Evolutionary conservation across 345 rosid species (phyloP), one percentile per base, ranked within the genome.

Genomic region (Hirschfeldia incana): DNA sequence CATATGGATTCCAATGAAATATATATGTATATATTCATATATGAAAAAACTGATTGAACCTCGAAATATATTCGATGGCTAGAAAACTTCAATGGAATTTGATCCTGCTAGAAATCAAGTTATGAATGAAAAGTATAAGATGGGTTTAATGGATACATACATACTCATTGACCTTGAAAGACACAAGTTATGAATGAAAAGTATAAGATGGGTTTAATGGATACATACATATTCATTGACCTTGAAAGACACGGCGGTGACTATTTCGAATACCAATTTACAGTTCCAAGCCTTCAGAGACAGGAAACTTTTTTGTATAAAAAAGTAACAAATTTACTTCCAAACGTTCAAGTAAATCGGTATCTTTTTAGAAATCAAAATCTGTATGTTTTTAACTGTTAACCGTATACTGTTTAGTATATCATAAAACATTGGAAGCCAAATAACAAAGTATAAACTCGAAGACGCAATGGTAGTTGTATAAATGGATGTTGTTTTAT

Each of bases 201-300:
- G 80, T 63, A 44, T 77, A 33, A 53, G 71, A 17, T 69, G 64
- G 39, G 34, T 29, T 61, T 11, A 71, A 67, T 71, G 76, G 81
- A 44, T 49, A 5, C 55, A 77, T 70, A 34, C 17, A 70, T 66
- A 64, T 71, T 60, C 28, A 16, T n/a, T n/a, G n/a, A n/a, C n/a
- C n/a, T n/a, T n/a, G 66, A 65, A 78, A 28, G 60, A 71, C 69
- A 71, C 49, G 60, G 76, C 59, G 34, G 28, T 37, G 81, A 78
- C 72, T 36, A 37, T 0, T 78, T 71, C 60, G 57, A 27, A 71
- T 60, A 39, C 72, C 71, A 66, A 65, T 55, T 55, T 42, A 71
- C 76, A 70, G 66, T 70, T 53, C 21, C 21, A 30, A 58, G 32
- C 26, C 64, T 59, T 27, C 76, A 53, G 17, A 70, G 66, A 60